Conservation (phyloP, 257 asterid species). For the Solanum rostratum region DNA sequence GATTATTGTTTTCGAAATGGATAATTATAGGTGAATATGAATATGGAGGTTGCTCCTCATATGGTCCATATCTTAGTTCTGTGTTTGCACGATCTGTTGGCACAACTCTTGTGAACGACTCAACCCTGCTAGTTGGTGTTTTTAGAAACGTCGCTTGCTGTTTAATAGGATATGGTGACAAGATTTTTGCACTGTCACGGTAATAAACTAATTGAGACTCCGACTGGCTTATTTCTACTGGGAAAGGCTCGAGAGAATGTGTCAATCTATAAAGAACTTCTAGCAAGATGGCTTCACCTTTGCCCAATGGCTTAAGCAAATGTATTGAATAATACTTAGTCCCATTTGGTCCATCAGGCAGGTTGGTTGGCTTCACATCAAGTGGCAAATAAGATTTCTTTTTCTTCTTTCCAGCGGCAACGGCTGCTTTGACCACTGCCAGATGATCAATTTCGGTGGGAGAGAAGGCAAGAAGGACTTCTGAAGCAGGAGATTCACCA, state of each 20-base stretch:
- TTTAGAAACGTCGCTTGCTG: slow-evolving; percentile 74
- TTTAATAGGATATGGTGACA: slow-evolving; percentile 70
- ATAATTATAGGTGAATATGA: slow-evolving; percentile 56
- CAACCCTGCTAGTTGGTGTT: slow-evolving; percentile 63
- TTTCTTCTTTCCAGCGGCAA: slow-evolving; percentile 61
- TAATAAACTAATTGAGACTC: slow-evolving; percentile 90
- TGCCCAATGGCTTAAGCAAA: slow-evolving; percentile 45
- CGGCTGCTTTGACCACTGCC: slow-evolving; percentile 73
- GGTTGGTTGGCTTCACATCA: slow-evolving; percentile 47
- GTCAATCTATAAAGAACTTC: slow-evolving; percentile 67
- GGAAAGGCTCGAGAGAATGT: slow-evolving; percentile 92
- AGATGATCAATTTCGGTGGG: slow-evolving; percentile 65
- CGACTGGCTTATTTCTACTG: slow-evolving; percentile 76
- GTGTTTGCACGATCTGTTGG: slow-evolving; percentile 57
- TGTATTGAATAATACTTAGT: slow-evolving; percentile 48
- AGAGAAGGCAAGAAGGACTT: slow-evolving; percentile 68
- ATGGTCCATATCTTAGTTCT: slow-evolving; percentile 87
- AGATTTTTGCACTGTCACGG: slow-evolving; percentile 81
- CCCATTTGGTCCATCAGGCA: slow-evolving; percentile 64
- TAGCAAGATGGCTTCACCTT: slow-evolving; percentile 54
- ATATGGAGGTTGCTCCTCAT: slow-evolving; percentile 45
- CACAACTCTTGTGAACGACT: slow-evolving; percentile 79
- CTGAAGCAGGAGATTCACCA: slow-evolving; percentile 55
- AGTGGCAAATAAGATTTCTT: slow-evolving; percentile 66
- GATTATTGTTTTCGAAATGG: slow-evolving; percentile 85